Conservation (phyloP, 1,284 basidiomycete genomes). For the Trametes polyzona region DNA sequence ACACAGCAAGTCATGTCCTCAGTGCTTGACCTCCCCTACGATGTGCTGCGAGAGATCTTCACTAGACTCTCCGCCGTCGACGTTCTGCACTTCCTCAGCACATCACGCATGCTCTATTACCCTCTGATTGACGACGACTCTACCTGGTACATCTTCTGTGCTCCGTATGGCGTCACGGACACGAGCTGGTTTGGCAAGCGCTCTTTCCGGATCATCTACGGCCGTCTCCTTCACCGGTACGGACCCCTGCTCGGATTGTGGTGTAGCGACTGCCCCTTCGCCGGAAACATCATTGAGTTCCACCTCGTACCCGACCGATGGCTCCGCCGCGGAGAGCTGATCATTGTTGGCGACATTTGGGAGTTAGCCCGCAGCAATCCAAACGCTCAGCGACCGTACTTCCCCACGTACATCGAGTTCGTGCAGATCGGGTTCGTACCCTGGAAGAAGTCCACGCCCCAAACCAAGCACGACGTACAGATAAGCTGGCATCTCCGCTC, state of each 20-base stretch:
- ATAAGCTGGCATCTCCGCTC: constrained; percentile 23
- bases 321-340: constrained; percentile 10
- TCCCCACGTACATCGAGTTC: constrained; percentile 22
- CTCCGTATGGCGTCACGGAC: constrained; percentile 20
- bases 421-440: constrained; percentile 25
- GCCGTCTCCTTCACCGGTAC: constrained; percentile 26
- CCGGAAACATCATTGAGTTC: constrained; percentile 29
- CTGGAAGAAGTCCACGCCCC: constrained; percentile 3
- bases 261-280: constrained; percentile 31
- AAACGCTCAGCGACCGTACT: background rate
- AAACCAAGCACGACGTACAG: constrained; percentile 15
- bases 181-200: constrained; percentile 13
- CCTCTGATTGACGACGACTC: constrained; percentile 21
- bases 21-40: constrained; percentile 26
- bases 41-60: constrained; percentile 24
- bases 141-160: constrained; percentile 27
- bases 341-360: constrained; percentile 32
- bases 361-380: constrained; percentile 1
- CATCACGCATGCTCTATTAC: constrained; percentile 20
- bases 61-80: constrained; percentile 20
- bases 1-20: background rate
- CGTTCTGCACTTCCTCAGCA: constrained; percentile 17
- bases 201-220: constrained; percentile 27
- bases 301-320: constrained; percentile 19
- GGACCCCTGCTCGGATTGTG: constrained; percentile 28